Conservation (phyloP, 1,139 yeast species). For the Suhomyces bribrorum region DNA sequence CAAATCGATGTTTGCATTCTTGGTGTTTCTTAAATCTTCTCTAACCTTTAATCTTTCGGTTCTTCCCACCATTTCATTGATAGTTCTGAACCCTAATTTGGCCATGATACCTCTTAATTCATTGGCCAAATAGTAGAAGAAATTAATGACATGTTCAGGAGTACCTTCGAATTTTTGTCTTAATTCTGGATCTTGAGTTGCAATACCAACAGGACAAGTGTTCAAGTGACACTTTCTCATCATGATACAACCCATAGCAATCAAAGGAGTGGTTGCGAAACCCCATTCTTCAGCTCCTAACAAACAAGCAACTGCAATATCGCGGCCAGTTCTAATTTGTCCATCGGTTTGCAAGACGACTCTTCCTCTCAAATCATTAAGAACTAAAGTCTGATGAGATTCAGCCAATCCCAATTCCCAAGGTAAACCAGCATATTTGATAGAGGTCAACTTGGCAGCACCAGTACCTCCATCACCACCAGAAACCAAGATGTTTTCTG, state of each 20-base stretch:
- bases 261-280: constrained; percentile 94
- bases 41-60: constrained; percentile 87
- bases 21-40: constrained; percentile 82
- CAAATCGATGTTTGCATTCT: constrained; percentile 88
- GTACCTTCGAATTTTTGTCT: constrained; percentile 93
- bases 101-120: constrained; percentile 95
- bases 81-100: constrained; percentile 87
- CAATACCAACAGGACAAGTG: constrained; percentile 98
- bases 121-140: constrained; percentile 91
- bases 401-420: constrained; percentile 99
- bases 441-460: constrained; percentile 97
- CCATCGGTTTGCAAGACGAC: constrained; percentile 97
- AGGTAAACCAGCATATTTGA: constrained; percentile 95
- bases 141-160: constrained; percentile 97
- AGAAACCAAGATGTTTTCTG: constrained; percentile 91
- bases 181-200: constrained; percentile 95
- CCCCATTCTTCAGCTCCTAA: constrained; percentile 99
- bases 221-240: constrained; percentile 83
- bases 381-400: constrained; percentile 94
- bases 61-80: constrained; percentile 97
- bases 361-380: constrained; percentile 93
- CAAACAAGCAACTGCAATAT: constrained; percentile 92
- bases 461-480: constrained; percentile 99
- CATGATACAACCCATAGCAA: constrained; percentile 97
- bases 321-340: constrained; percentile 94